Conservation (phyloP, 2,329 filamentous ascomycete species). For the Hymenoscyphus repandus region DNA sequence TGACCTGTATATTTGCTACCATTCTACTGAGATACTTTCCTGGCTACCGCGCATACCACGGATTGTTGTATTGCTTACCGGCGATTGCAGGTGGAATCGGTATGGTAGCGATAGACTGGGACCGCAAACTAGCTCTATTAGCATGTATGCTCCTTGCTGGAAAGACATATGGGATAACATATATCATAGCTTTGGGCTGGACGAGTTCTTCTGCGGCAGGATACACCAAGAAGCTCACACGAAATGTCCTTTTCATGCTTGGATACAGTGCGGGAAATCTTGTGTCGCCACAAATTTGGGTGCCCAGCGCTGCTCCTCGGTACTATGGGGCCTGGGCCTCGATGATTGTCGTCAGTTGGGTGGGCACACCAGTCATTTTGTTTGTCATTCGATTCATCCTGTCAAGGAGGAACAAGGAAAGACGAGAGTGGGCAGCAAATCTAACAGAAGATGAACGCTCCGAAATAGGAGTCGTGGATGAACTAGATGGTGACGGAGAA, state of each 20-base stretch:
- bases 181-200: constrained; percentile 34
- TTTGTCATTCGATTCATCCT: constrained; percentile 33
- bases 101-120: too few species aligned
- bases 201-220: constrained; percentile 32
- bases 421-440: constrained; percentile 28
- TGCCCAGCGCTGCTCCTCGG: constrained; percentile 25
- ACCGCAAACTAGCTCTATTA: too few species aligned
- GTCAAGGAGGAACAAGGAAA: constrained; percentile 29
- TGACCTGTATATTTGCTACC: too few species aligned
- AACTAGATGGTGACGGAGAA: constrained; percentile 28
- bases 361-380: constrained; percentile 33
- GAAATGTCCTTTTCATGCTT: constrained; percentile 31
- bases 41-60: too few species aligned
- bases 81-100: too few species aligned
- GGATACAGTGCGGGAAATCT: constrained; percentile 28
- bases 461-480: constrained; percentile 17
- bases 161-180: constrained; percentile 21
- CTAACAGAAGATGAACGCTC: constrained; percentile 1
- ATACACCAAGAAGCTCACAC: constrained; percentile 31
- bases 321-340: constrained; percentile 33
- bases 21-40: too few species aligned
- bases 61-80: too few species aligned
- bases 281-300: constrained; percentile 31
- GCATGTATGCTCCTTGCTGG: too few species aligned
- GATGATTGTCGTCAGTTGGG: constrained; percentile 33